Evolutionary conservation across 306 rosid genomes (phyloP).

Genomic region (Gastrolobium bilobum): DNA sequence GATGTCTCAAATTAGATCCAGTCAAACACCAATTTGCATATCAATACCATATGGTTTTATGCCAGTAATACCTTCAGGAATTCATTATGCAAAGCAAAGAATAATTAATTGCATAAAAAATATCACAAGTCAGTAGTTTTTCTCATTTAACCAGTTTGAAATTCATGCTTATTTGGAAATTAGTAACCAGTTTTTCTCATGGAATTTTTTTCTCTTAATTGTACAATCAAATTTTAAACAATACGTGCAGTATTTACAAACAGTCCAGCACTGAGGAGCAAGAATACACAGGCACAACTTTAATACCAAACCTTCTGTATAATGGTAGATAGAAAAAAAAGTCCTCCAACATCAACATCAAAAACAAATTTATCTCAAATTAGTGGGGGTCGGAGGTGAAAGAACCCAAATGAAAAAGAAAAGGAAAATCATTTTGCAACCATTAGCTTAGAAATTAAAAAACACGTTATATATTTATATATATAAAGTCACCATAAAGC

Average conservation of each 20-base stretch:
- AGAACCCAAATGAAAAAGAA: background rate
- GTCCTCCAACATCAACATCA: too few species aligned
- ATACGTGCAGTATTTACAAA: background rate
- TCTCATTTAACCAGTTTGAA: background rate
- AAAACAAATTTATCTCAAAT: too few species aligned
- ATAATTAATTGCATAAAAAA: too few species aligned
- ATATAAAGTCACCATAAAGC: background rate
- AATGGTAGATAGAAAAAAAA: too few species aligned
- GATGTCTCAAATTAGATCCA: conserved; percentile 1
- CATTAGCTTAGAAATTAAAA: background rate
- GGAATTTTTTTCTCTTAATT: background rate
- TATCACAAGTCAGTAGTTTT: too few species aligned
- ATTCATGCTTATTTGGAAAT: background rate
- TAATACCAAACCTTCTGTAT: too few species aligned
- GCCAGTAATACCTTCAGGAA: too few species aligned
- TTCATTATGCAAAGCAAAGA: too few species aligned
- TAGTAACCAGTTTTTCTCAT: background rate
- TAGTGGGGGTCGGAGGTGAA: too few species aligned
- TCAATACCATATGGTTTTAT: background rate
- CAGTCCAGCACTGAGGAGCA: background rate
- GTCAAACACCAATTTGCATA: conserved; percentile 1
- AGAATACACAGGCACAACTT: too few species aligned
- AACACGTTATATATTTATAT: background rate
- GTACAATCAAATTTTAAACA: background rate
- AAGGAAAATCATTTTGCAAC: background rate